Base-by-base conservation (phyloP, 441 rosid species). In the Adansonia rubrostipa region DNA sequence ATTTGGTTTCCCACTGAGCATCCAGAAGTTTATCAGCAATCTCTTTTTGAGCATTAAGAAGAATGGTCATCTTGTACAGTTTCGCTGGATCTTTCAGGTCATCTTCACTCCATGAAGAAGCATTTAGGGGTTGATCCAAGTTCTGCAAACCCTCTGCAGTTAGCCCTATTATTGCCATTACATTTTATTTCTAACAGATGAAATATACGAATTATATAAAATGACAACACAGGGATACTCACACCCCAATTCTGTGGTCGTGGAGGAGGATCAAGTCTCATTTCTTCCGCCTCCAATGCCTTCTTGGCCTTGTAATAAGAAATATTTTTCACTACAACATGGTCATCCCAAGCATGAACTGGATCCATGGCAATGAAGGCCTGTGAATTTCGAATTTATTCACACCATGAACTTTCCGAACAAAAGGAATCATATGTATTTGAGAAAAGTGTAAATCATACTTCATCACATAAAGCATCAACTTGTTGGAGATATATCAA, bases 171-270 rank as follows among this genome's bases (percentile, higher is more conserved):
- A 50, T 61, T 58, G n/a, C 2, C 33, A 67, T 24, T 3, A 24
- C 10, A 42, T 15, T 45, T 44, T 61, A 6, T 62, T 45, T 62
- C 60, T 2, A 36, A 0, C 42, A 36, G 42, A 74, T 15, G 22
- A 74, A 9, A 45, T 61, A 74, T 45, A 74, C 2, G 4, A 58
- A 56, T 3, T 20, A 42, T 63, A 70, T 44, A 75, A 54, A 22
- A 56, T 60, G 40, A 47, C 33, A 24, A 56, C 9, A 47, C 61
- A 64, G 65, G 6, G 77, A 80, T 75, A 86, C 98, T 79, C 82
- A 95, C 97, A 74, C 98, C 99, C 95, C 96, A 95, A 70, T 91
- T 91, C 79, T 90, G 82, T 76, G 99, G 99, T 71, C 97, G 92
- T 1, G 96, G 92, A 66, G 97, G 97, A 83, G 95, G 92, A 80